These are phyloP conservation scores for Buxus sempervirens DNA, from an alignment of 164 flowering plant genomes.

Conservation along the genomic window DNA sequence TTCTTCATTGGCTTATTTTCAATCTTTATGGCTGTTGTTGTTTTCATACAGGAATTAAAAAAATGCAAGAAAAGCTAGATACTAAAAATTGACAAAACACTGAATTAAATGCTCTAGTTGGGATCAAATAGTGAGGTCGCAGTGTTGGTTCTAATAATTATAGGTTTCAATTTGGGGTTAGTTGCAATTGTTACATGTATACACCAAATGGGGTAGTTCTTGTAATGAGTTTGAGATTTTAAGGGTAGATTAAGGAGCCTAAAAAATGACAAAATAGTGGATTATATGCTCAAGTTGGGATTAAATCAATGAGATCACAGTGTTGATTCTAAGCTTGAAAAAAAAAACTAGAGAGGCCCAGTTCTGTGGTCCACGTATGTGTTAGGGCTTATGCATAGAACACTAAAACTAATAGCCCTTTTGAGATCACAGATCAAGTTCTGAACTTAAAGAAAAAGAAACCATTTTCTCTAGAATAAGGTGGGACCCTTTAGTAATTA, in stretches of 20 bases:
- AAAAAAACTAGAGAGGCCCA: conserved; percentile 10
- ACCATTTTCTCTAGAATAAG: conserved; percentile 10
- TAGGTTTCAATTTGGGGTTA: no score
- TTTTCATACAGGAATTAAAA: no score
- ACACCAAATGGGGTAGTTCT: neutral
- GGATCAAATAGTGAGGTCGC: no score
- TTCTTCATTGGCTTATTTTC: no score
- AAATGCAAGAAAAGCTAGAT: no score
- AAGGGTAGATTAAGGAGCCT: conserved; percentile 19
- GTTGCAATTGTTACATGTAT: neutral
- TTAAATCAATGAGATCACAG: conserved; percentile 12
- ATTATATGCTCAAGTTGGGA: conserved; percentile 29
- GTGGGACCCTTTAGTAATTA: no score
- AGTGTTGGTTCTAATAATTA: no score
- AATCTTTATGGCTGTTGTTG: no score
- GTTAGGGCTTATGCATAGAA: conserved; percentile 27
- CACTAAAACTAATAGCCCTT: conserved; percentile 14
- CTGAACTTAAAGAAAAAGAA: conserved; percentile 8
- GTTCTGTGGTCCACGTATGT: conserved; percentile 35
- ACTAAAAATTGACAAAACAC: no score
- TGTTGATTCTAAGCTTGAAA: conserved; percentile 24
- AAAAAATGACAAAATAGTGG: conserved; percentile 27
- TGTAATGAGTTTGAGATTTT: neutral
- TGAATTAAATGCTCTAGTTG: no score
- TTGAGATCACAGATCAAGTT: neutral